Conservation (phyloP, 179 eudicot genomes). For the Corrigiola litoralis region DNA sequence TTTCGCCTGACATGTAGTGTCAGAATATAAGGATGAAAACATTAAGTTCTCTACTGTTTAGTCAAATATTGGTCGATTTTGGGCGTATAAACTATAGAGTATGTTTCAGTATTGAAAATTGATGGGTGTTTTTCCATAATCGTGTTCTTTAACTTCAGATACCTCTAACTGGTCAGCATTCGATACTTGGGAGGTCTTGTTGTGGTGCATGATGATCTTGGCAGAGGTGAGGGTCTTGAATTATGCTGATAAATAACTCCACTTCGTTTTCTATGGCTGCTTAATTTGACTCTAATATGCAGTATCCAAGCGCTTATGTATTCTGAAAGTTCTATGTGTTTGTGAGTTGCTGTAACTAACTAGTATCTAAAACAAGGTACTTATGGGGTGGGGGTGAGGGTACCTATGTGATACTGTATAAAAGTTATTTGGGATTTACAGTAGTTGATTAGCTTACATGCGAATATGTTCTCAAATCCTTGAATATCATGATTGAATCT, state of each 20-base stretch:
- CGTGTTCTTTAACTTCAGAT: conserved; percentile 32
- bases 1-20: too few relatives aligned
- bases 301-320: background rate
- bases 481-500: background rate
- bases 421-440: background rate
- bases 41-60: background rate
- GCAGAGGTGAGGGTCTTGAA: conserved; percentile 47
- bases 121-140: background rate
- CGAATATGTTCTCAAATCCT: too few relatives aligned
- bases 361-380: too few relatives aligned
- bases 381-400: too few relatives aligned
- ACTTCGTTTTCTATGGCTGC: background rate
- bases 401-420: background rate
- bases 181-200: conserved; percentile 81
- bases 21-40: too few relatives aligned
- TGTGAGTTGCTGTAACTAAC: too few relatives aligned
- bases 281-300: background rate
- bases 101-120: too few relatives aligned
- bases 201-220: conserved; percentile 88
- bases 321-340: background rate
- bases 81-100: background rate
- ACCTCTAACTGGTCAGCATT: conserved; percentile 62
- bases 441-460: too few relatives aligned
- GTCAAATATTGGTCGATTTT: background rate
- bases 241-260: background rate